A percentile compares a stretch with the other conserved stretches of the same genome.
These are phyloP conservation scores for Trametes punicea DNA, from an alignment of 768 basidiomycete genomes.

Conservation along the genomic window DNA sequence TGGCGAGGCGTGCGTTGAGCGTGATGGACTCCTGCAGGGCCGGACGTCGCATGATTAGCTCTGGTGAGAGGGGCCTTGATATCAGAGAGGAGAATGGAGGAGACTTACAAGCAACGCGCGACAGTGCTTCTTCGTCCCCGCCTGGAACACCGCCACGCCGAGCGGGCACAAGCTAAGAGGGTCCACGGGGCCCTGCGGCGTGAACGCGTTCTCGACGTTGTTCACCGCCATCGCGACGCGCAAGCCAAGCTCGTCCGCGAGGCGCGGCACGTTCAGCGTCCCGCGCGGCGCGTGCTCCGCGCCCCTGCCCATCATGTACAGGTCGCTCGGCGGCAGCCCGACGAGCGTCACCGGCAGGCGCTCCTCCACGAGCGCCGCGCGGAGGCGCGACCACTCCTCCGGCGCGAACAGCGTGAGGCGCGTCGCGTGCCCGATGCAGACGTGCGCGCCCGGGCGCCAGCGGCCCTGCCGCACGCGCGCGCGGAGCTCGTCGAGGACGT, in stretches of 20 bases:
- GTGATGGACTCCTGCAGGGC: slow-evolving; percentile 46
- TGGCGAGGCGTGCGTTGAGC: slow-evolving; percentile 48
- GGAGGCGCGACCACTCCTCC: slow-evolving; percentile 38
- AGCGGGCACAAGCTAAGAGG: slow-evolving; percentile 58
- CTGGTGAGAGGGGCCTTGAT: background rate
- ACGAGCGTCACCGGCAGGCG: slow-evolving; percentile 54
- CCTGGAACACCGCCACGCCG: slow-evolving; percentile 57
- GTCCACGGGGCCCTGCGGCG: slow-evolving; percentile 63
- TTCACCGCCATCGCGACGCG: slow-evolving; percentile 57
- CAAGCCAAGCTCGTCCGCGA: slow-evolving; percentile 43
- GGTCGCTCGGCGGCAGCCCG: slow-evolving; percentile 58
- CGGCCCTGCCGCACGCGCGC: slow-evolving; percentile 27
- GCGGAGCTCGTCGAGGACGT: slow-evolving; percentile 44
- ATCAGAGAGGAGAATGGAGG: slow-evolving; percentile 7
- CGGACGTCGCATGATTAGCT: background rate
- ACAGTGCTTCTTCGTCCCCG: slow-evolving; percentile 46
- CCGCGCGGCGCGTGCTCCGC: slow-evolving; percentile 43
- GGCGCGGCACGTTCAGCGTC: slow-evolving; percentile 51
- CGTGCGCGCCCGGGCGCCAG: slow-evolving; percentile 29
- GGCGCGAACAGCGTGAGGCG: slow-evolving; percentile 50
- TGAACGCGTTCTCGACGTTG: slow-evolving; percentile 67
- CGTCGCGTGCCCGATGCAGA: slow-evolving; percentile 61
- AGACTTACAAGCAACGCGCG: slow-evolving; percentile 45
- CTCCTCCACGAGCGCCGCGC: slow-evolving; percentile 31
- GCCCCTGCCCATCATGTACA: slow-evolving; percentile 64